A percentile compares a stretch with the other conserved stretches of the same genome.
Conservation (phyloP, 441 rosid species). For the Geranium incanum region DNA sequence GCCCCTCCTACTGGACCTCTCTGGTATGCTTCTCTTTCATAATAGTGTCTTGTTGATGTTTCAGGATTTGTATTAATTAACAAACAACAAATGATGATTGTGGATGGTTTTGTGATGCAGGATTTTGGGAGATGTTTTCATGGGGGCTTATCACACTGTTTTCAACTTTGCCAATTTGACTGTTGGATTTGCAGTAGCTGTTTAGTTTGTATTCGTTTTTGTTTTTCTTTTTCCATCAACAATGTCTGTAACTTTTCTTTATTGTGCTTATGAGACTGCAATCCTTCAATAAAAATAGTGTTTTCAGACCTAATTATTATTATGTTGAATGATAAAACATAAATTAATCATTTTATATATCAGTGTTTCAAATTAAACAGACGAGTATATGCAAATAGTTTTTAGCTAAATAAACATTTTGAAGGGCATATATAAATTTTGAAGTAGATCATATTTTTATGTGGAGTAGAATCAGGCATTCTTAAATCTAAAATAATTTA, state of each 20-base stretch:
- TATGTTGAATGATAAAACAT: no score
- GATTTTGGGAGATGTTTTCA: slow-evolving; percentile 67
- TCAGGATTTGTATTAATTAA: no score
- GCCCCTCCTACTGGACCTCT: slow-evolving; percentile 5
- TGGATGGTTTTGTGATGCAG: slow-evolving; percentile 22
- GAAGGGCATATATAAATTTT: no score
- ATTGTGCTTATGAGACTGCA: neutral
- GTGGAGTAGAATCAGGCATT: no score
- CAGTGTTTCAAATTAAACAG: no score
- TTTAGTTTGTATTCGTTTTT: neutral
- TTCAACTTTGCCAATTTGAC: slow-evolving; percentile 45
- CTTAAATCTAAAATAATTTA: no score
- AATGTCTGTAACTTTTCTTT: neutral
- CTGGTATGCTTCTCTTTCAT: neutral
- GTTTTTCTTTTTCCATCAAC: neutral
- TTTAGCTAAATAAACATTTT: no score
- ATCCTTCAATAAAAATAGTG: neutral
- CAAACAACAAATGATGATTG: neutral
- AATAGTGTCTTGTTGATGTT: neutral
- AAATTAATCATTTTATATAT: no score
- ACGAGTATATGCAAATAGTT: no score
- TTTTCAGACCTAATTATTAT: no score
- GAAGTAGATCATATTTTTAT: no score
- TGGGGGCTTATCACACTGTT: slow-evolving; percentile 67
- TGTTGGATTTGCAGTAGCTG: slow-evolving; percentile 62